Evolutionary conservation across 2,329 filamentous ascomycete genomes (phyloP), one percentile per base, ranked within the genome.

Genomic region (Ampelomyces quisqualis): DNA sequence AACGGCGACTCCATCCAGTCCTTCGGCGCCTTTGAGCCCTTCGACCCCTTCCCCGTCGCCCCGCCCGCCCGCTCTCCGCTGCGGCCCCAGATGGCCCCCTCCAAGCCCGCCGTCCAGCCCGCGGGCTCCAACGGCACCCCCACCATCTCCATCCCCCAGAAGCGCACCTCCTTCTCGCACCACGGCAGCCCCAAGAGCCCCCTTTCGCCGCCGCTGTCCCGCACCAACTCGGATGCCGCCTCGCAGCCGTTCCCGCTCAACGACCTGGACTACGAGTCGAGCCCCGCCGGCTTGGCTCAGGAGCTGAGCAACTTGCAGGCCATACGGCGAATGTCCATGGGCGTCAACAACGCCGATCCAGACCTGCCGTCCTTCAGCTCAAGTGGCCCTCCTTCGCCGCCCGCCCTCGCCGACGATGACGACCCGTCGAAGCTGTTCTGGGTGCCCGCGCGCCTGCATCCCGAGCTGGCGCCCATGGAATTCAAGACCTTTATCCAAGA

Each of bases 401-500:
- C 77, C 2, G 80, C 68, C 26, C 51, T 82, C 21, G 79, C 81
- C 45, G 86, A 88, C 49, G 90, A 95, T 64, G 86, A 90, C 57
- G 91, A 97, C 64, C 82, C 89, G 6, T 90, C 90, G 2, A 81
- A 90, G 48, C 72, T 97, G 44, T 87, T 97, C 53, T 98, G 93
- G 93, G 93, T 98, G 5, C 93, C 93, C 4, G 93, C 93, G 17
- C 82, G 90, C 43, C 79, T 98, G 19, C 93, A 98, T 59, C 93
- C 93, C 1, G 93, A 98, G 69, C 76, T 98, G 34, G 93, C 93
- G 2, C 93, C 93, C 1, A 90, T 87, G 62, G 93, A 96, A 57
- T 98, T 97, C 76, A 96, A 95, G 69, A 91, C 86, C 1, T 98
- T 97, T 55, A 79, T 98, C 2, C 91, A 98, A 60, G 94, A 90